Base-by-base conservation (phyloP, 441 rosid species). In the Breynia disticha region DNA sequence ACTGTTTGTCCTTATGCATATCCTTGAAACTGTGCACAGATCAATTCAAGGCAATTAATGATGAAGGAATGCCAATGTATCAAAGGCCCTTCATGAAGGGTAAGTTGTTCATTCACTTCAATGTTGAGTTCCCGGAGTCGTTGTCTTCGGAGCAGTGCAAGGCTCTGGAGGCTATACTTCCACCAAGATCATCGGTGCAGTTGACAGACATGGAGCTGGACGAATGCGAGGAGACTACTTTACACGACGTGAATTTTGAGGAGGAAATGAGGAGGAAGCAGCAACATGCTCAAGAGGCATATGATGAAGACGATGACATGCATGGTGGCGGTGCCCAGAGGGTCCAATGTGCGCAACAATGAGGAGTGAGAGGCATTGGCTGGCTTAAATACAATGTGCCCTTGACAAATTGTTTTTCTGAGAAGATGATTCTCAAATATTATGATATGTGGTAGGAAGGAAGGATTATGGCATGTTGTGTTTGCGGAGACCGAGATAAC, bases 321-420 rank as follows among this genome's bases (percentile, higher is more conserved):
- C 90, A 54, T 1, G 89, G 88, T 5, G 89, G 94, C 39, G 89
- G 94, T 38, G 90, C 79, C 32, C 98, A 83, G 67, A 75, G 96
- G 66, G 96, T 87, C 52, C 98, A 91, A 56, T 91, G 98, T 46
- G 96, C 98, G 18, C 98, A 91, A 62, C 98, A 91, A 64, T 90
- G n/a, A 63, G 44, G 10, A 4, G 9, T 41, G 44, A 15, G 61
- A 5, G 11, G 21, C 35, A 5, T 4, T 28, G 35, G 32, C 32
- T 24, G 32, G 35, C 35, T 9, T 28, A 9, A 28, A 3, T 28
- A 28, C 35, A 28, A 28, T 28, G 35, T 28, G 35, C 35, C 35
- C 35, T 28, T 28, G 35, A 28, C 35, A 28, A 9, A 28, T 28
- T 28, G 35, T 28, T 28, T n/a, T 28, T 28, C 35, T 28, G 3